Conservation (phyloP, 2,329 filamentous ascomycete genomes). For the Fusarium aywerte region DNA sequence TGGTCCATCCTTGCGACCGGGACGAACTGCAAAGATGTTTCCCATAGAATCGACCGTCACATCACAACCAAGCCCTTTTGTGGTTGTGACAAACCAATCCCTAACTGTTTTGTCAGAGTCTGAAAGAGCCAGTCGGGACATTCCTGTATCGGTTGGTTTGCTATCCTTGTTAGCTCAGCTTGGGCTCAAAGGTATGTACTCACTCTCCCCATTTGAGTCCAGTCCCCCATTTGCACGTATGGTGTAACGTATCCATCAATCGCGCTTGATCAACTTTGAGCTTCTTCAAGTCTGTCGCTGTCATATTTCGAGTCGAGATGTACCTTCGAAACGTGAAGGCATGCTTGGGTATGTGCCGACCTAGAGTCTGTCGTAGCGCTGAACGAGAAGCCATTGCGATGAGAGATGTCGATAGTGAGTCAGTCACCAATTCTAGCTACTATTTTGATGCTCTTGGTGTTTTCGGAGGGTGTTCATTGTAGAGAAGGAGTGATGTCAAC, state of each 20-base stretch:
- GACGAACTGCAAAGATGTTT: conserved; percentile 80
- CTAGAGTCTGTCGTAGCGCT: neutral
- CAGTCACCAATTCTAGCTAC: fast-evolving
- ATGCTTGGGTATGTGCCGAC: neutral
- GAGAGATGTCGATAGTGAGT: fast-evolving
- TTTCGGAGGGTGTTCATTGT: conserved; percentile 1
- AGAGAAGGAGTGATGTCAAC: neutral
- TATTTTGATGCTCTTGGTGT: neutral
- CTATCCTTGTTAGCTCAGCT: conserved; percentile 19
- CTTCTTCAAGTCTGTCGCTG: conserved; percentile 25
- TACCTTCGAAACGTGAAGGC: neutral
- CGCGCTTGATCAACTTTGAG: conserved; percentile 35
- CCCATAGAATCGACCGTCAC: conserved; percentile 80
- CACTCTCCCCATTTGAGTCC: conserved; percentile 42
- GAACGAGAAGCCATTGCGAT: neutral
- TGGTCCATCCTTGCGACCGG: conserved; percentile 68
- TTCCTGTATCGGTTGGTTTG: conserved; percentile 70
- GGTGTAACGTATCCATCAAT: conserved; percentile 41
- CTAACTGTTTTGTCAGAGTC: conserved; percentile 77
- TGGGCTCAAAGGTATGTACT: fast-evolving
- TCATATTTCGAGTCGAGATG: conserved; percentile 42
- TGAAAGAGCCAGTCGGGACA: conserved; percentile 78
- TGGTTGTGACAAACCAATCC: conserved; percentile 78
- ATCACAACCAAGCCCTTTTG: conserved; percentile 71
- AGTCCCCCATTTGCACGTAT: conserved; percentile 38